These are phyloP conservation scores for Neospora caninum DNA, from an alignment of 169 alveolate genomes.

Conservation along the genomic window DNA sequence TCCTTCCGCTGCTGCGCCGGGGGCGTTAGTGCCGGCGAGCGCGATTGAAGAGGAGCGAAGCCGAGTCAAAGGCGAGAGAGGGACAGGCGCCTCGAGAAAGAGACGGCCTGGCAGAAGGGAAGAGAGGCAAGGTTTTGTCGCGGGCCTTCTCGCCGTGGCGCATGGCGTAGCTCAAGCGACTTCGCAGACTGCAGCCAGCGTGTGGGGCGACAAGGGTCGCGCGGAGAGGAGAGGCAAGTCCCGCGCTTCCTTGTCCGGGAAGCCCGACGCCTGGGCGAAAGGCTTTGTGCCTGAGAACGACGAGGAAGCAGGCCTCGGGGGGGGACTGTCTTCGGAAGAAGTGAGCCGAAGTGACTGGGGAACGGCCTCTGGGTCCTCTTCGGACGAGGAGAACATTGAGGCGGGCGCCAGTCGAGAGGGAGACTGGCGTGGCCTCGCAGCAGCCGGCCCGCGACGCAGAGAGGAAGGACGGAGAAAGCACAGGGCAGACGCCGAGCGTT, in stretches of 20 bases:
- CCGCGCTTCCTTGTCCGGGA: background rate
- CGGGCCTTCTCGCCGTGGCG: constrained; percentile 22
- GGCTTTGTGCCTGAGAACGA: background rate
- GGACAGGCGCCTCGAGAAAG: background rate
- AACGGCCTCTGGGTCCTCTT: background rate
- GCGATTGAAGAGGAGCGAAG: no score
- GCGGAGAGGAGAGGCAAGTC: background rate
- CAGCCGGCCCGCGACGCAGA: background rate
- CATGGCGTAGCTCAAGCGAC: constrained; percentile 34
- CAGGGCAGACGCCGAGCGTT: background rate
- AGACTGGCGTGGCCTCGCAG: background rate
- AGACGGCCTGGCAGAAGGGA: no score
- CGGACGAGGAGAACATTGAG: background rate
- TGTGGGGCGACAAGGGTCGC: background rate
- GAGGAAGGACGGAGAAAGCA: background rate
- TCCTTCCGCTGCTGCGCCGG: no score
- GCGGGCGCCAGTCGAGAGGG: background rate
- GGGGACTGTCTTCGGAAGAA: background rate
- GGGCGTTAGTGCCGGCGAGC: no score
- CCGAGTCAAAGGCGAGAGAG: background rate
- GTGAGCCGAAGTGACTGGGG: background rate
- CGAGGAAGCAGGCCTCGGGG: background rate
- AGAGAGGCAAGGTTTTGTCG: background rate
- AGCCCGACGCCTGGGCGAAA: background rate
- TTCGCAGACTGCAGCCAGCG: constrained; percentile 14